Percentiles rank a stretch among this genome's conserved stretches.
Conservation (phyloP, 192 early-diverging fungal genomes). For the Coemansia sp. region DNA sequence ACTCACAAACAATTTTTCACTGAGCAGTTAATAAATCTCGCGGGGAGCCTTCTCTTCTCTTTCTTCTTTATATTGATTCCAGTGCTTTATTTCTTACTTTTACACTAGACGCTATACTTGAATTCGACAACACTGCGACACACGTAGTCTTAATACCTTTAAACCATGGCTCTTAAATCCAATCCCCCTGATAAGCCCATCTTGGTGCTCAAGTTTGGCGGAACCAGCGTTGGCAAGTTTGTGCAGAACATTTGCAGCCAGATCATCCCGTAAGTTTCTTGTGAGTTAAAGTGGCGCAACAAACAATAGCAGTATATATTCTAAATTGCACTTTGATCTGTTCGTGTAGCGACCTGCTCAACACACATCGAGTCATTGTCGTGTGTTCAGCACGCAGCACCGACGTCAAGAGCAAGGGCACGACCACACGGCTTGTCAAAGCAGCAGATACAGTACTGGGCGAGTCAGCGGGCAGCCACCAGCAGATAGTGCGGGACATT, state of each 20-base stretch:
- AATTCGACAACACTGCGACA: conserved; percentile 4
- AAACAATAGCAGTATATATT: not conserved
- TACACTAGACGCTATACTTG: conserved; percentile 7
- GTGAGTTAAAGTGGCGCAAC: not conserved
- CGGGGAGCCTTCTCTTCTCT: not conserved
- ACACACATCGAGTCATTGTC: conserved; percentile 76
- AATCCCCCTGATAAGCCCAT: conserved; percentile 56
- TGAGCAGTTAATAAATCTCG: no score
- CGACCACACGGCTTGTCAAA: conserved; percentile 71
- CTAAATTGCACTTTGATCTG: not conserved
- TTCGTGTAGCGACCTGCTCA: conserved; percentile 61
- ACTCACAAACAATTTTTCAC: no score
- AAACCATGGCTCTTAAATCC: conserved; percentile 13
- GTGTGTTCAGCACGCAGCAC: conserved; percentile 96
- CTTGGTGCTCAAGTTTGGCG: conserved; percentile 93
- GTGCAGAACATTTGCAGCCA: conserved; percentile 66
- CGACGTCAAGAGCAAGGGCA: conserved; percentile 82
- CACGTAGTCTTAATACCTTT: not conserved
- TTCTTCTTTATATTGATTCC: not conserved
- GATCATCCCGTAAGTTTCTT: conserved; percentile 78
- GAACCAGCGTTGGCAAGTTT: conserved; percentile 91
- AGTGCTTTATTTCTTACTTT: not conserved
- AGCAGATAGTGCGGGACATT: conserved; percentile 81
- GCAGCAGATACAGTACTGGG: conserved; percentile 50
- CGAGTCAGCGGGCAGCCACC: conserved; percentile 49